Evolutionary conservation across 2,329 filamentous ascomycete species (phyloP).

Genomic region (Talaromyces verruculosus): DNA sequence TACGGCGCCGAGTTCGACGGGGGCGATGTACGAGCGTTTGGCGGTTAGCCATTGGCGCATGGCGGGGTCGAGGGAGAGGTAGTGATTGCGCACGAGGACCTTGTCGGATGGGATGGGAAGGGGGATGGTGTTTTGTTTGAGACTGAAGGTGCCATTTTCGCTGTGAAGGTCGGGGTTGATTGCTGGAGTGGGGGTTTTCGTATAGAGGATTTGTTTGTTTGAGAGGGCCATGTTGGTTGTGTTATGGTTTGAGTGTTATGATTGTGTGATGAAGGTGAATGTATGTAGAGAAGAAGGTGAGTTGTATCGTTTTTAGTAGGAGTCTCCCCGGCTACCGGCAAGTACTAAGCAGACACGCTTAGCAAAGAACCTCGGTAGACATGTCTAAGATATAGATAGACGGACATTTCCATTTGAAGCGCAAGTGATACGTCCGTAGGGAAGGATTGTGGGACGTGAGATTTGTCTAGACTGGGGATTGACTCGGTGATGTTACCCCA

Average conservation of each 20-base stretch:
- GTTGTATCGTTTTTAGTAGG: neutral
- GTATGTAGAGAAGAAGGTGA: neutral
- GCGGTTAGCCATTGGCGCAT: constrained; percentile 70
- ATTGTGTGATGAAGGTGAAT: neutral
- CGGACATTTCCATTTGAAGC: neutral
- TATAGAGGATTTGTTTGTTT: constrained; percentile 41
- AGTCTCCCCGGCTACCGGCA: neutral
- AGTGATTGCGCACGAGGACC: constrained; percentile 60
- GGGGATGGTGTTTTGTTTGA: constrained; percentile 31
- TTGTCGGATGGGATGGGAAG: constrained; percentile 51
- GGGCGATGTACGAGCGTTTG: constrained; percentile 63
- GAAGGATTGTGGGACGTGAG: neutral
- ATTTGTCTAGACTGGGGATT: neutral
- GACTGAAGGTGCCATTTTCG: constrained; percentile 35
- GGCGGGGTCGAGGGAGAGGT: constrained; percentile 71
- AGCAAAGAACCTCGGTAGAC: neutral
- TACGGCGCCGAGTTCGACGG: constrained; percentile 64
- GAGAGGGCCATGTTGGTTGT: constrained; percentile 23
- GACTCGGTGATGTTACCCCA: constrained; percentile 6
- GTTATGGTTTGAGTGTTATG: neutral
- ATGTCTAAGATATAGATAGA: neutral
- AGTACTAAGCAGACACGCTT: neutral
- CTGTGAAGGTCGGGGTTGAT: constrained; percentile 37
- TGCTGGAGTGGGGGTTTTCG: constrained; percentile 34
- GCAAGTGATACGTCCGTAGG: neutral